These are phyloP conservation scores for Aspergillus olivimuriae DNA, from an alignment of 495 filamentous ascomycete species.

Conservation along the genomic window DNA sequence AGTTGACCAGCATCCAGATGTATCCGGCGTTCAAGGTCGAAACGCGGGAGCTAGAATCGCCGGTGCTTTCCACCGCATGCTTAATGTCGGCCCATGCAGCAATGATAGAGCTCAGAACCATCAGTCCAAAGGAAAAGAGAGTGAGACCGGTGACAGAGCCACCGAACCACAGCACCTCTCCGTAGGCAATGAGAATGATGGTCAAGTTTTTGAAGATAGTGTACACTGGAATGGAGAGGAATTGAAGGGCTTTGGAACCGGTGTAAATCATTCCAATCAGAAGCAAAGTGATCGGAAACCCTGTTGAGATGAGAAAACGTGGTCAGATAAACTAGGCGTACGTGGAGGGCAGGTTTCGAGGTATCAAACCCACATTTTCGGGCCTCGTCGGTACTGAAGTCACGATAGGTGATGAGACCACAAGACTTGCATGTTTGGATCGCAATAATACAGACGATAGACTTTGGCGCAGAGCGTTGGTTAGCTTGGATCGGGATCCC, in stretches of 20 bases:
- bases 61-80: constrained; percentile 59
- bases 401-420: constrained; percentile 82
- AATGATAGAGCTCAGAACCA: constrained; percentile 92
- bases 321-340: constrained; percentile 20
- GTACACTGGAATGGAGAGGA: constrained; percentile 95
- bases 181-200: constrained; percentile 97
- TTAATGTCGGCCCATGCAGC: constrained; percentile 98
- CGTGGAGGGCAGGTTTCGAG: neutral
- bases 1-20: constrained; percentile 97
- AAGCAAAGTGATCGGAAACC: constrained; percentile 96
- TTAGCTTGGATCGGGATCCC: neutral
- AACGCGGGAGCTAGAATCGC: constrained; percentile 65
- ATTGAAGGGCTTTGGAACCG: constrained; percentile 91
- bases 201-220: constrained; percentile 99
- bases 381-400: constrained; percentile 86
- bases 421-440: constrained; percentile 78
- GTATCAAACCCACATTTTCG: constrained; percentile 79
- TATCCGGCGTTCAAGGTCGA: constrained; percentile 94
- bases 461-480: constrained; percentile 46
- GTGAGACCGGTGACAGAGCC: constrained; percentile 84
- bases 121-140: constrained; percentile 92
- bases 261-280: constrained; percentile 99
- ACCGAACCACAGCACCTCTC: constrained; percentile 98
- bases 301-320: constrained; percentile 36
- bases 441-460: constrained; percentile 81